A percentile compares a stretch with the other conserved stretches of the same genome.
Evolutionary conservation across 805 yeast genomes (phyloP).

Genomic region (Saccharomyces eubayanus): DNA sequence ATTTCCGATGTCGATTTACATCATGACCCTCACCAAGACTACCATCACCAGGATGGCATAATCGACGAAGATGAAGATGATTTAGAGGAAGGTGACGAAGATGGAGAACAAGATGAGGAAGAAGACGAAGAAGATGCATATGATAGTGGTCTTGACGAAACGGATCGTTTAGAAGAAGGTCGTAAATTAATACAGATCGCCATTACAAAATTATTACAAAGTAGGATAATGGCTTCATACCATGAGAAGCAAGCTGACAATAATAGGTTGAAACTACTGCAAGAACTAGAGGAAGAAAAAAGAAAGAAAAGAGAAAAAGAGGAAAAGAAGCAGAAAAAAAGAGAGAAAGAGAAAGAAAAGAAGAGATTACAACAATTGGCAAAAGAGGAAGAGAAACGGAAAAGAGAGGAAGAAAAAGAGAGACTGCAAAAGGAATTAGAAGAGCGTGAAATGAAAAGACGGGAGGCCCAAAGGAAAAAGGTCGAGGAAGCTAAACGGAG

Average conservation of each 20-base stretch:
- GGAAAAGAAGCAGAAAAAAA: constrained; percentile 54
- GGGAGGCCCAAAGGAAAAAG: constrained; percentile 31
- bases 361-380: constrained; percentile 53
- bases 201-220: constrained; percentile 69
- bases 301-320: constrained; percentile 55
- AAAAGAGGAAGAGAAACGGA: constrained; percentile 51
- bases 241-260: constrained; percentile 77
- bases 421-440: constrained; percentile 37
- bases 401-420: constrained; percentile 48
- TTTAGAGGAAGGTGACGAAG: constrained; percentile 11
- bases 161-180: constrained; percentile 65
- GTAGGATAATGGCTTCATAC: constrained; percentile 64
- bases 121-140: constrained; percentile 22
- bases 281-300: constrained; percentile 65
- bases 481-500: constrained; percentile 35
- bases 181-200: constrained; percentile 72
- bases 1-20: not conserved
- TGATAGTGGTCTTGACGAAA: constrained; percentile 43
- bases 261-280: constrained; percentile 50
- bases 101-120: constrained; percentile 11
- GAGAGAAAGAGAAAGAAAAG: constrained; percentile 65
- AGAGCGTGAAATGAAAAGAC: constrained; percentile 37
- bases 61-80: constrained; percentile 12
- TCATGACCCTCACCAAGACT: constrained; percentile 1
- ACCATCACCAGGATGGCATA: constrained; percentile 9